Evolutionary conservation across 805 yeast genomes (phyloP).

Genomic region (Barnettozyma sp.): DNA sequence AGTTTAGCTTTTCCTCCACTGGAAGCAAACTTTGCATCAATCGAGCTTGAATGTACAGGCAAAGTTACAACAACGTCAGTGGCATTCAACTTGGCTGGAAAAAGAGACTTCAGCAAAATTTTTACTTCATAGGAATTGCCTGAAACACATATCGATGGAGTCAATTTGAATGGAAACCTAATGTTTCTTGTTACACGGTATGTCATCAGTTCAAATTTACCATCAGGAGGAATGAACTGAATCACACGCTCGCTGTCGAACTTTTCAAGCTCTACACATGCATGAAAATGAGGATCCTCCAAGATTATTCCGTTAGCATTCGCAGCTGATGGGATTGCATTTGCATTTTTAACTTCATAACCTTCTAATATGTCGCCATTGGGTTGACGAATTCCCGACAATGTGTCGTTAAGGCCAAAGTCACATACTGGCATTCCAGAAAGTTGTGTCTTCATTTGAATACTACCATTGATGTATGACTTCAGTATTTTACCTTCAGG

Average conservation of each 20-base stretch:
- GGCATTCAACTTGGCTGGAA: slow-evolving; percentile 51
- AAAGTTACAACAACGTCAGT: slow-evolving; percentile 55
- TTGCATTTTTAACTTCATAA: slow-evolving; percentile 26
- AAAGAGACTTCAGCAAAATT: slow-evolving; percentile 56
- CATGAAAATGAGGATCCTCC: slow-evolving; percentile 81
- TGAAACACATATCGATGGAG: slow-evolving; percentile 43
- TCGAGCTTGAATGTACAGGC: slow-evolving; percentile 61
- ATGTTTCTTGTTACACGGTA: slow-evolving; percentile 56
- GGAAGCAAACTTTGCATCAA: slow-evolving; percentile 38
- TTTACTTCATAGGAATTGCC: slow-evolving; percentile 46
- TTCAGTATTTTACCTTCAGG: slow-evolving; percentile 57
- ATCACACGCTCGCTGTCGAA: slow-evolving; percentile 61
- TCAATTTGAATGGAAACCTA: slow-evolving; percentile 62
- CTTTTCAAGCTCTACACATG: slow-evolving; percentile 68
- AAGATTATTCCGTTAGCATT: slow-evolving; percentile 37
- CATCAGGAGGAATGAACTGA: slow-evolving; percentile 81
- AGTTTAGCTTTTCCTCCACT: slow-evolving; percentile 65
- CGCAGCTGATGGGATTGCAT: slow-evolving; percentile 24
- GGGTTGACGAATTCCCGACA: slow-evolving; percentile 21
- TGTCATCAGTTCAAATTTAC: slow-evolving; percentile 74
- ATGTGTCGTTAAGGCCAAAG: slow-evolving; percentile 64
- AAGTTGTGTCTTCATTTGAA: slow-evolving; percentile 62
- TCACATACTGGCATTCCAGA: slow-evolving; percentile 81
- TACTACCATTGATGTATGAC: slow-evolving; percentile 70
- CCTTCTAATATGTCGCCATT: slow-evolving; percentile 23